These are phyloP conservation scores for Sporothrix pseudoabietina DNA, from an alignment of 2,329 filamentous ascomycete species.

Conservation along the genomic window DNA sequence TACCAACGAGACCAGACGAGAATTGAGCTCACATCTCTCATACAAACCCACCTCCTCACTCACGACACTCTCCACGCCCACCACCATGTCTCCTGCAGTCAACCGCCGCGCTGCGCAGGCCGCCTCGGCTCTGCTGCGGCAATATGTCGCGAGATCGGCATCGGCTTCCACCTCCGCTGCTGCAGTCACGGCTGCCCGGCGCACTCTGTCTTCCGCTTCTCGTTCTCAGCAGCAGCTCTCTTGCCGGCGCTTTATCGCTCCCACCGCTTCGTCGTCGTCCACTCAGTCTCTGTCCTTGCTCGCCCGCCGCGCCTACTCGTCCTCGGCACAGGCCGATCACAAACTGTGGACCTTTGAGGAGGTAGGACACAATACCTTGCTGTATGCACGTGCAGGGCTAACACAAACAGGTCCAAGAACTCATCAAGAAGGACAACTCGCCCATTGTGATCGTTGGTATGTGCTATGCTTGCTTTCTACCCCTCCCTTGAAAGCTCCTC, in stretches of 20 bases:
- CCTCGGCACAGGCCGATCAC: constrained; percentile 37
- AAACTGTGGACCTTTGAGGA: constrained; percentile 55
- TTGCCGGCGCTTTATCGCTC: neutral
- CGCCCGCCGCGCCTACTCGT: constrained; percentile 39
- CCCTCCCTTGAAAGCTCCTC: neutral
- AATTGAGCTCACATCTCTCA: neutral
- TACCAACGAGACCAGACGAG: no score
- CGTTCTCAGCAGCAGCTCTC: neutral
- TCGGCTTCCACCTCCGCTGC: neutral
- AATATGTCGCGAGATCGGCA: neutral
- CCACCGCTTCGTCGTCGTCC: neutral
- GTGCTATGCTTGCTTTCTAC: constrained; percentile 27
- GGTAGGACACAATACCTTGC: constrained; percentile 35
- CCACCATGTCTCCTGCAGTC: neutral
- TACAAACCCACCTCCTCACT: neutral
- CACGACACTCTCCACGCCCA: neutral
- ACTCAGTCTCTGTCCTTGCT: neutral
- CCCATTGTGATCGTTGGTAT: constrained; percentile 53
- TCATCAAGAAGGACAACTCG: constrained; percentile 39
- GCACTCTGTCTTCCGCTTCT: neutral
- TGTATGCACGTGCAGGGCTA: neutral
- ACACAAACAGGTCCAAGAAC: constrained; percentile 45
- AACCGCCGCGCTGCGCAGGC: constrained; percentile 20
- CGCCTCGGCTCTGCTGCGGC: constrained; percentile 25
- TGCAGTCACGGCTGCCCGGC: neutral